phyloP scores from a whole-genome alignment of 1,284 basidiomycete species.

The Boletus subluridellus region DNA sequence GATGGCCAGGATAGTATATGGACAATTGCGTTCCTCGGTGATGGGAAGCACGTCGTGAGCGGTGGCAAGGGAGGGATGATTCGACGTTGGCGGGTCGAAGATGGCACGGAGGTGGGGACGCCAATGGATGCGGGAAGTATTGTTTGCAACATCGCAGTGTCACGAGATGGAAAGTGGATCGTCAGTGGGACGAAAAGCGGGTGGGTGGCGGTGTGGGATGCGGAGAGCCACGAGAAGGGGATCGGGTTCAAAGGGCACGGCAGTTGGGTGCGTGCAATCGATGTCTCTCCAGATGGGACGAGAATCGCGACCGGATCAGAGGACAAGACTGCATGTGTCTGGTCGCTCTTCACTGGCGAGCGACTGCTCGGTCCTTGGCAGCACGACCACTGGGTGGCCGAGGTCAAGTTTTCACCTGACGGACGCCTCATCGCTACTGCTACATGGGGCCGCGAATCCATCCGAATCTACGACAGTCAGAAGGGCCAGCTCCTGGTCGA shows the following conservation, averaged over 20 bases:
- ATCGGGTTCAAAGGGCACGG: neutral
- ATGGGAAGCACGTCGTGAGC: constrained; percentile 1
- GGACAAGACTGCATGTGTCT: neutral
- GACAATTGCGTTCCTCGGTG: neutral
- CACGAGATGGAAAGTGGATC: constrained; percentile 12
- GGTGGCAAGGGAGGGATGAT: neutral
- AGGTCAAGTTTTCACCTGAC: too few species aligned
- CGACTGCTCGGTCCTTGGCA: too few species aligned
- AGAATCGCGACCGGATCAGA: constrained; percentile 5
- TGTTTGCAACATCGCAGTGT: constrained; percentile 4
- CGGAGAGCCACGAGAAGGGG: neutral
- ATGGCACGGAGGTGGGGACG: constrained; percentile 3
- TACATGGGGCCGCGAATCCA: too few species aligned
- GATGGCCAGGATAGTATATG: neutral
- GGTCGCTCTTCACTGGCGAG: too few species aligned
- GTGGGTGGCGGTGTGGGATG: constrained; percentile 5
- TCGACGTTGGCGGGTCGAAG: constrained; percentile 7
- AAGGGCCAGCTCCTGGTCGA: too few species aligned
- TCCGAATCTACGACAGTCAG: too few species aligned
- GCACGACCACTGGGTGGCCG: too few species aligned
- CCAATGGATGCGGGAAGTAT: neutral
- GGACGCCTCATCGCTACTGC: too few species aligned
- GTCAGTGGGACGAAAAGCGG: constrained; percentile 4
- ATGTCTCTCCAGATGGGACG: constrained; percentile 11
- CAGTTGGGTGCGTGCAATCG: neutral